Conservation (phyloP, 1,139 yeast genomes). For the Trichomonascaceae sp. region DNA sequence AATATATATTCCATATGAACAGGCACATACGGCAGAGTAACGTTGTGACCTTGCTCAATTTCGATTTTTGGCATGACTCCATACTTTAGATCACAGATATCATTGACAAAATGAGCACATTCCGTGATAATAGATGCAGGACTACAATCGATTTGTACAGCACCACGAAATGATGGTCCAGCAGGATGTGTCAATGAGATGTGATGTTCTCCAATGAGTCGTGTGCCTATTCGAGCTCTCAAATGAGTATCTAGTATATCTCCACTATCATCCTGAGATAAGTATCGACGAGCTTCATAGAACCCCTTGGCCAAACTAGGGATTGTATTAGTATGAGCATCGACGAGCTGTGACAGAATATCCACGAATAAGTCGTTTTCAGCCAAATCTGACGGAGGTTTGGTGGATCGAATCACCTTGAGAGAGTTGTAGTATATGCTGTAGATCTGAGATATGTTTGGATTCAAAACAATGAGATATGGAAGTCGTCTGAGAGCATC, state of each 20-base stretch:
- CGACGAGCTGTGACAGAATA: slow-evolving; percentile 54
- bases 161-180: slow-evolving; percentile 54
- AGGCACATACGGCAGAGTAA: slow-evolving; percentile 70
- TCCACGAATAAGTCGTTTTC: slow-evolving; percentile 49
- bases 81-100: slow-evolving; percentile 73
- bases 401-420: slow-evolving; percentile 47
- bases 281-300: slow-evolving; percentile 57
- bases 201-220: slow-evolving; percentile 81
- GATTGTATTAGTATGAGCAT: slow-evolving; percentile 75
- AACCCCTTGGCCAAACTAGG: slow-evolving; percentile 79
- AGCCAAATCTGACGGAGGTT: slow-evolving; percentile 42
- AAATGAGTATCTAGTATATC: slow-evolving; percentile 69
- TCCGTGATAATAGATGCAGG: slow-evolving; percentile 55
- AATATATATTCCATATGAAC: slow-evolving; percentile 81
- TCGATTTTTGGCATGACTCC: slow-evolving; percentile 60
- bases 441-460: slow-evolving; percentile 74
- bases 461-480: slow-evolving; percentile 77
- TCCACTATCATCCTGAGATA: slow-evolving; percentile 48
- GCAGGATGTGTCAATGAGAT: slow-evolving; percentile 49
- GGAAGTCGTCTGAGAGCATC: slow-evolving; percentile 68
- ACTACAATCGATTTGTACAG: slow-evolving; percentile 57
- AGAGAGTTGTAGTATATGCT: slow-evolving; percentile 66
- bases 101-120: slow-evolving; percentile 72
- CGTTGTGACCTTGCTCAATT: slow-evolving; percentile 48
- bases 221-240: slow-evolving; percentile 76